Evolutionary conservation across 2,329 filamentous ascomycete species (phyloP).

Genomic region (Tolypocladium inflatum): DNA sequence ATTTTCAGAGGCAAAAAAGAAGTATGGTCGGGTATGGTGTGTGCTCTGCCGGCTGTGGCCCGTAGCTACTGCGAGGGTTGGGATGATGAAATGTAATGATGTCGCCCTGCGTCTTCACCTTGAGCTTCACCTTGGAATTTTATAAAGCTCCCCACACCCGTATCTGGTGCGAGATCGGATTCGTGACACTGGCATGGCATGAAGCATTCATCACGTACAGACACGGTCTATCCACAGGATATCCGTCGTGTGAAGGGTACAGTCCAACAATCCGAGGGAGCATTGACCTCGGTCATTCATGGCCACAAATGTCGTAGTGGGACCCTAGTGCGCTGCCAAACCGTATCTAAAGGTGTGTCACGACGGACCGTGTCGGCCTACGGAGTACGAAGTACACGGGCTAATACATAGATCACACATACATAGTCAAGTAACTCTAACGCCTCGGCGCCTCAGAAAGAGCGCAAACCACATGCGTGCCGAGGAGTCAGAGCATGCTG

Average conservation of each 20-base stretch:
- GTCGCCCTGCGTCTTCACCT: not conserved
- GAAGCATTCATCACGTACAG: not conserved
- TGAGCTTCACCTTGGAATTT: not conserved
- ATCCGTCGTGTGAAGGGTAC: not conserved
- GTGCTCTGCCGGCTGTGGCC: not conserved
- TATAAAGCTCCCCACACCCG: too few species aligned
- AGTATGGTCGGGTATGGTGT: not conserved
- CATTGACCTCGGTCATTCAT: not conserved
- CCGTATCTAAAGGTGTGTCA: too few species aligned
- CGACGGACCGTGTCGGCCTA: too few species aligned
- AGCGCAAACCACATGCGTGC: too few species aligned
- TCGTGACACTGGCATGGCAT: not conserved
- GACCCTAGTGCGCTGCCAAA: not conserved
- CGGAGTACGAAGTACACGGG: too few species aligned
- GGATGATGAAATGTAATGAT: not conserved
- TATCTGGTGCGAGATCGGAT: not conserved
- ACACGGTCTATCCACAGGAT: not conserved
- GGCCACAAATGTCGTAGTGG: not conserved
- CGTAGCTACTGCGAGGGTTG: not conserved
- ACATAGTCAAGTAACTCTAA: too few species aligned
- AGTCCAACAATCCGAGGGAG: not conserved
- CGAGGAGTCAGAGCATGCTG: too few species aligned
- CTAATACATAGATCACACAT: too few species aligned
- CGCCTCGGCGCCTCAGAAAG: too few species aligned
- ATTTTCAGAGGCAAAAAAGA: conserved; percentile 1